These are phyloP conservation scores for Fraxinus floribunda DNA, from an alignment of 305 asterid species.

Conservation along the genomic window DNA sequence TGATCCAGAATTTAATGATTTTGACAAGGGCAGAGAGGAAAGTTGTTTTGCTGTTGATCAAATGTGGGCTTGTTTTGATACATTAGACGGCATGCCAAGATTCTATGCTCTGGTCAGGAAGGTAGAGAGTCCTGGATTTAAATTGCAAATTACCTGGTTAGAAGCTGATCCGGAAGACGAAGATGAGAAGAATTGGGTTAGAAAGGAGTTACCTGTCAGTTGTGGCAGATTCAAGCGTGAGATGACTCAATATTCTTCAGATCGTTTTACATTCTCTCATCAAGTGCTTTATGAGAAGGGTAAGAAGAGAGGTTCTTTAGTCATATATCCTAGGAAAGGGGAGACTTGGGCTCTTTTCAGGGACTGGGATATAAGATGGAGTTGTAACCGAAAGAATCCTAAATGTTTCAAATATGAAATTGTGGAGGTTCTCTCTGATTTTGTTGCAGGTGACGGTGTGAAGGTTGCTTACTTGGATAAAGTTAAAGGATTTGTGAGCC, in stretches of 20 bases:
- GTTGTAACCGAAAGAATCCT: constrained; percentile 34
- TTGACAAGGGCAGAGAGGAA: constrained; percentile 56
- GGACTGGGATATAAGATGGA: constrained; percentile 69
- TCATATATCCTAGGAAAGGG: constrained; percentile 56
- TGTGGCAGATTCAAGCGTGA: constrained; percentile 70
- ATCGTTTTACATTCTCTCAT: constrained; percentile 53
- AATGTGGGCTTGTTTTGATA: constrained; percentile 83
- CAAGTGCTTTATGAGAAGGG: constrained; percentile 42
- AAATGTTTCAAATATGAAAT: constrained; percentile 47
- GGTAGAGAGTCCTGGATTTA: constrained; percentile 45
- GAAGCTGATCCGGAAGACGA: constrained; percentile 59
- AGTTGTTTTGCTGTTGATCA: constrained; percentile 54
- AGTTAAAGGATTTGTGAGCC: constrained; percentile 48
- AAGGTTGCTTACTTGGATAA: constrained; percentile 55
- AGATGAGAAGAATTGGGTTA: constrained; percentile 39
- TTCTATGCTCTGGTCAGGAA: constrained; percentile 65
- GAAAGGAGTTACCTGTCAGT: constrained; percentile 54
- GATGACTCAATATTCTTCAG: constrained; percentile 18
- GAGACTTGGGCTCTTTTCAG: constrained; percentile 80
- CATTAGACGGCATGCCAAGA: constrained; percentile 77
- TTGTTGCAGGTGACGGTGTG: constrained; percentile 40
- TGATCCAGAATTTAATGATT: constrained; percentile 76
- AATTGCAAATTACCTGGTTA: constrained; percentile 61
- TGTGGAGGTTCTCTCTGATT: constrained; percentile 69
- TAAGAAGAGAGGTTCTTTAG: constrained; percentile 37